Evolutionary conservation across 1,139 yeast genomes (phyloP), one percentile per base, ranked within the genome.

Genomic region (Diutina siamensis): DNA sequence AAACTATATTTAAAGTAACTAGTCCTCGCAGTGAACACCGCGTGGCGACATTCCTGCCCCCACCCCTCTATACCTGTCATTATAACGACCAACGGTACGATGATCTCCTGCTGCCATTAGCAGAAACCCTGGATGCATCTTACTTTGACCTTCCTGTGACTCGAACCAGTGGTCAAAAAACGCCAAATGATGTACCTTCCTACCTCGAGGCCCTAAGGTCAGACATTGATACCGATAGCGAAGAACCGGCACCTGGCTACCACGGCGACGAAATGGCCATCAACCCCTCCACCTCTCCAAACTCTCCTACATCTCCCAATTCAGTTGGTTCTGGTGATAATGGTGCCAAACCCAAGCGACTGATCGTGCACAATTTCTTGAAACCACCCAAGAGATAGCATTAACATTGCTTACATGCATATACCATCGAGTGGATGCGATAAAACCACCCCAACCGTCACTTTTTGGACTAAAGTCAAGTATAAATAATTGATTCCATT

Each of bases 171-270:
- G 42, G 42, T 4, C 15, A 2, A 3, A 38, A 38, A 17, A 38
- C 42, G 18, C 42, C 42, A 2, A 22, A 25, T 22, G 42, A 38
- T 13, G 42, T 38, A 7, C 42, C 42, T 1, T 21, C 42, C 2
- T 38, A 38, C n/a, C 31, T 17, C n/a, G 42, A 38, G 18, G 42
- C 42, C n/a, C 15, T 38, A 18, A 10, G 17, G 27, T 13, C 27
- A 15, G 32, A 22, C 8, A 20, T 10, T n/a, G 42, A 38, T 8
- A 32, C 17, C 19, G n/a, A 13, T 13, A 15, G 9, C 18, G 20
- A 9, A 10, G 42, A 38, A 9, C 42, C 42, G 2, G 42, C 42
- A 3, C 42, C 42, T 18, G 42, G 28, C 3, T 38, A 38, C n/a
- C 32, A 36, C 7, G 40, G 28, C 3, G 28, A 19, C 18, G 18